Percentiles rank a stretch among this genome's conserved stretches.
phyloP scores from a whole-genome alignment of 1,284 basidiomycete species.

The Sutorius eximius region DNA sequence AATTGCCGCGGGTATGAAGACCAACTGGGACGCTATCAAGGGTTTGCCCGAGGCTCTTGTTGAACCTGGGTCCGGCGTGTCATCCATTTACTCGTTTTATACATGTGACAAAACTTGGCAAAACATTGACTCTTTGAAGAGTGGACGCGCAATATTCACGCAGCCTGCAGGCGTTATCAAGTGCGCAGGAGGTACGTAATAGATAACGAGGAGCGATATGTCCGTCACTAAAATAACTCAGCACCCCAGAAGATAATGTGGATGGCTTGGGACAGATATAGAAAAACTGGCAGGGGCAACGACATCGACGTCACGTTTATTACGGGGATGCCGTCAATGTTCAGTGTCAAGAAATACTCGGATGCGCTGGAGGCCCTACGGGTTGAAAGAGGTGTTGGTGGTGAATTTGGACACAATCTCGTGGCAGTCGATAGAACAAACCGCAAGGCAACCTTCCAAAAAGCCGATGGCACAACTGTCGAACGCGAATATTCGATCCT shows the following conservation, averaged over 20 bases:
- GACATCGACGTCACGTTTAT: constrained; percentile 80
- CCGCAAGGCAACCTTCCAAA: constrained; percentile 84
- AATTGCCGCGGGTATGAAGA: constrained; percentile 87
- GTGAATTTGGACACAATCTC: constrained; percentile 84
- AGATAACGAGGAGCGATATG: constrained; percentile 12
- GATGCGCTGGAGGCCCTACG: constrained; percentile 82
- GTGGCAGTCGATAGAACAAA: constrained; percentile 68
- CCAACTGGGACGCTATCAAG: constrained; percentile 77
- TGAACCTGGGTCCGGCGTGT: constrained; percentile 80
- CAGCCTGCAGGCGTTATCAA: constrained; percentile 95
- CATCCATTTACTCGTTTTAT: constrained; percentile 90
- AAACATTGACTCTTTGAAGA: constrained; percentile 73
- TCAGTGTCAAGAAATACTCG: constrained; percentile 89
- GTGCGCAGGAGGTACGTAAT: constrained; percentile 78
- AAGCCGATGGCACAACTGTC: constrained; percentile 62
- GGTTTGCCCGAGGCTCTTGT: constrained; percentile 79
- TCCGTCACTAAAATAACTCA: constrained; percentile 30
- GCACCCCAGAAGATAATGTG: constrained; percentile 94
- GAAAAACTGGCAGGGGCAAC: constrained; percentile 55
- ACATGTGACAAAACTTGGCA: constrained; percentile 87
- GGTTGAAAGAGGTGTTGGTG: constrained; percentile 76
- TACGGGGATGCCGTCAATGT: constrained; percentile 95
- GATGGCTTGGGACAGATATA: constrained; percentile 86
- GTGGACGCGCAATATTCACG: constrained; percentile 90
- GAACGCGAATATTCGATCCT: constrained; percentile 81